These are phyloP conservation scores for Pythium plurisporium DNA, from an alignment of 352 stramenopile genomes.

Conservation along the genomic window DNA sequence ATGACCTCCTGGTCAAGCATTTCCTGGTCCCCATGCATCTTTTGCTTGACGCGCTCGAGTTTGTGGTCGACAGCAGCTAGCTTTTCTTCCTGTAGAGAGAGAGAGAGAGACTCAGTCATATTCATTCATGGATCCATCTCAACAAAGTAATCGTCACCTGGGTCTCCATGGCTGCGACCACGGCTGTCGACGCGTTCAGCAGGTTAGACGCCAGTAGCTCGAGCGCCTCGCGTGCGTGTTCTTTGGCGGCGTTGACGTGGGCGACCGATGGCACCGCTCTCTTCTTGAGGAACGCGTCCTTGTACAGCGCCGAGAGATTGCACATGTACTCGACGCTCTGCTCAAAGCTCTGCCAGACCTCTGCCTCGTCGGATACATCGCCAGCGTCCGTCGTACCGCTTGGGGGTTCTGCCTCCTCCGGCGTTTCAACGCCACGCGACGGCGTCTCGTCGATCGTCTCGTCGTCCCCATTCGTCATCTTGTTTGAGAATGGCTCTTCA, in stretches of 20 bases:
- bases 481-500: no score
- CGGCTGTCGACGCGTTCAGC: constrained; percentile 37
- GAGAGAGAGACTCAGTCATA: no score
- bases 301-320: constrained; percentile 45
- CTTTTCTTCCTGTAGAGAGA: constrained; percentile 13
- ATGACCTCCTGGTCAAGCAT: constrained; percentile 8
- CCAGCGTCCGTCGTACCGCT: neutral
- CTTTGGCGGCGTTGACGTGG: constrained; percentile 39
- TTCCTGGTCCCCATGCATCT: neutral
- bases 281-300: constrained; percentile 33
- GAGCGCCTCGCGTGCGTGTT: constrained; percentile 45
- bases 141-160: no score
- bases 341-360: constrained; percentile 44
- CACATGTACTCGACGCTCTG: constrained; percentile 52
- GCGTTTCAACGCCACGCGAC: no score
- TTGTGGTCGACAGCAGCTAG: neutral
- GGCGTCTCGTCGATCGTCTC: no score
- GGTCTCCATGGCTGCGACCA: constrained; percentile 35
- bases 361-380: constrained; percentile 2
- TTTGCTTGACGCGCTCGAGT: constrained; percentile 4
- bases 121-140: no score
- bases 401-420: no score
- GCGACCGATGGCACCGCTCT: constrained; percentile 21
- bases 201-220: constrained; percentile 59
- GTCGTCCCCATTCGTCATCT: no score